Conservation (phyloP, 106 monocot species). For the Narthecium ossifragum region DNA sequence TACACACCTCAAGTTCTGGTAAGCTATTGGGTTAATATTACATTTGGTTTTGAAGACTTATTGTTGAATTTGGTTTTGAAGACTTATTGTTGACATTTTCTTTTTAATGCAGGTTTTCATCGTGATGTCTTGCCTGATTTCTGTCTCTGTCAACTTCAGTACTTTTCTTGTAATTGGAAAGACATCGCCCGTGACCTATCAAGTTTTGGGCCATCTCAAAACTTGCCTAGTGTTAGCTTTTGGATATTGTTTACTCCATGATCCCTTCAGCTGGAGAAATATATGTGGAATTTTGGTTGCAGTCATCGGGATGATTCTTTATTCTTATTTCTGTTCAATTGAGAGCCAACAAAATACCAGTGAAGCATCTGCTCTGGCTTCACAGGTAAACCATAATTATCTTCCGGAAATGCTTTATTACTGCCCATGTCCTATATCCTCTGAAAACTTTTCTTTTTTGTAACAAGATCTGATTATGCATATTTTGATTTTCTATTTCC, state of each 20-base stretch:
- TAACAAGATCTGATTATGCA: too few species aligned
- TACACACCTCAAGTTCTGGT: conserved; percentile 89
- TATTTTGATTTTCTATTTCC: too few species aligned
- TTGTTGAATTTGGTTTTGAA: neutral
- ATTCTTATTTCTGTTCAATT: conserved; percentile 66
- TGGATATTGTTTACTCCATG: conserved; percentile 75
- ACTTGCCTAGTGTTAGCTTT: conserved; percentile 87
- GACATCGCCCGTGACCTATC: conserved; percentile 93
- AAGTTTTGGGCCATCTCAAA: conserved; percentile 91
- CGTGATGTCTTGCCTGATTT: conserved; percentile 73
- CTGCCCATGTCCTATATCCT: too few species aligned
- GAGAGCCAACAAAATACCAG: conserved; percentile 60
- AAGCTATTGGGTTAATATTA: conserved; percentile 1
- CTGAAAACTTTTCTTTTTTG: too few species aligned
- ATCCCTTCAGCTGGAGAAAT: conserved; percentile 93
- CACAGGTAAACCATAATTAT: too few species aligned
- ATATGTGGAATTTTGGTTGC: conserved; percentile 71
- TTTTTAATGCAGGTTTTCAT: conserved; percentile 62
- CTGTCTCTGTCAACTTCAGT: conserved; percentile 93
- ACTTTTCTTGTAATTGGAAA: conserved; percentile 96
- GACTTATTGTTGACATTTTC: neutral
- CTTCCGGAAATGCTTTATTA: too few species aligned
- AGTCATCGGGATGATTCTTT: conserved; percentile 77
- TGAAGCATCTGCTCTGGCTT: conserved; percentile 43
- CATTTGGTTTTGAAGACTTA: neutral